phyloP scores from a whole-genome alignment of 371 early-diverging fungal species.

The Mortierella polycephala region DNA sequence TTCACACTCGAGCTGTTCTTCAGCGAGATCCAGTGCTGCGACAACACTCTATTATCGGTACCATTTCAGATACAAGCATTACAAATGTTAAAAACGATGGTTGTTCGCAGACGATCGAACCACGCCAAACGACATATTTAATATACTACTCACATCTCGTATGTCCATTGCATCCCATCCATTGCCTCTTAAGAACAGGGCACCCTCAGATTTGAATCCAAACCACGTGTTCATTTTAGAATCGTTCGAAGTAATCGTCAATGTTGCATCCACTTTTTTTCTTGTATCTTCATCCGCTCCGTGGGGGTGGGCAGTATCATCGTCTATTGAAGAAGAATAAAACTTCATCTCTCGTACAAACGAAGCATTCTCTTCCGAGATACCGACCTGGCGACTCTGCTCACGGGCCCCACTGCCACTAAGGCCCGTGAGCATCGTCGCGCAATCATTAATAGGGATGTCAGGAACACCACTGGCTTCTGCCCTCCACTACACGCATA shows the following conservation, averaged over 20 bases:
- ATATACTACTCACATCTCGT: constrained; percentile 9
- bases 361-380: constrained; percentile 43
- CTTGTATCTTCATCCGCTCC: constrained; percentile 18
- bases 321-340: constrained; percentile 21
- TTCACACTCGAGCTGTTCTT: constrained; percentile 46
- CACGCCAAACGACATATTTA: too few species aligned
- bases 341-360: constrained; percentile 53
- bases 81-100: too few species aligned
- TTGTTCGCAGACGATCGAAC: too few species aligned
- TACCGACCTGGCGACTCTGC: constrained; percentile 49
- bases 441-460: constrained; percentile 56
- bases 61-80: constrained; percentile 24
- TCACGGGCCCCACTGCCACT: constrained; percentile 55
- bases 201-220: constrained; percentile 44
- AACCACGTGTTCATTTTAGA: constrained; percentile 49
- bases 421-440: constrained; percentile 46
- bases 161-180: constrained; percentile 55
- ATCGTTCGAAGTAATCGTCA: constrained; percentile 51
- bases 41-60: constrained; percentile 55
- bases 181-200: constrained; percentile 44
- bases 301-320: constrained; percentile 27
- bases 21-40: constrained; percentile 50
- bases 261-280: constrained; percentile 38
- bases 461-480: constrained; percentile 56
- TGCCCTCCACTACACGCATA: constrained; percentile 39